phyloP scores from a whole-genome alignment of 805 yeast genomes.

The Lipomyces orientalis region DNA sequence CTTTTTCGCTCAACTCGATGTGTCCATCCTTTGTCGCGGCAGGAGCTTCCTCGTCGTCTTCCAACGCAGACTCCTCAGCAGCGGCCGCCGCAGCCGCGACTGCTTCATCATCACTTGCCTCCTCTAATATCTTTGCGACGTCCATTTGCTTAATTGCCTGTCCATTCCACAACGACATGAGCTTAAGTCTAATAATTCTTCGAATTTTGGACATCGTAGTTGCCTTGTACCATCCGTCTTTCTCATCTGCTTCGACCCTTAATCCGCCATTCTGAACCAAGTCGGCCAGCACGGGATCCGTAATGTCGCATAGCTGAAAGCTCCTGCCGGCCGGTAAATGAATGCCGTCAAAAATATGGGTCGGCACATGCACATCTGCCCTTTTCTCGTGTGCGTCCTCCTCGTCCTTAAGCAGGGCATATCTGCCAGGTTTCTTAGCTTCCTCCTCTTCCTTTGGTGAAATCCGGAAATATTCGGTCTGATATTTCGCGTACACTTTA shows the following conservation, averaged over 20 bases:
- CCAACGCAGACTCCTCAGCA: neutral
- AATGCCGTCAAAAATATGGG: slow-evolving; percentile 73
- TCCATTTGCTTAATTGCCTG: slow-evolving; percentile 26
- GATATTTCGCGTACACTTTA: slow-evolving; percentile 63
- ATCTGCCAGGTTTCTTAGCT: slow-evolving; percentile 19
- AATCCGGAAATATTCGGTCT: slow-evolving; percentile 82
- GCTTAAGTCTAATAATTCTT: slow-evolving; percentile 71
- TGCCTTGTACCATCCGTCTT: slow-evolving; percentile 81
- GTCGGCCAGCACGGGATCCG: slow-evolving; percentile 63
- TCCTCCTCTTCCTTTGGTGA: slow-evolving; percentile 37
- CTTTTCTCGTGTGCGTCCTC: slow-evolving; percentile 50
- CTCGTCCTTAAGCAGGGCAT: slow-evolving; percentile 44
- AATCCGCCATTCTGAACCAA: slow-evolving; percentile 52
- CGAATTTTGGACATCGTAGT: slow-evolving; percentile 68
- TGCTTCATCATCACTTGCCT: slow-evolving; percentile 26
- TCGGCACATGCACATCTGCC: slow-evolving; percentile 36
- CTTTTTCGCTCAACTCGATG: neutral
- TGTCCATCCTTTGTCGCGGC: neutral
- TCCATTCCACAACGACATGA: slow-evolving; percentile 54
- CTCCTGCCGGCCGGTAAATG: slow-evolving; percentile 70
- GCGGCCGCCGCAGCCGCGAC: slow-evolving; percentile 5
- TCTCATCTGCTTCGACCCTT: slow-evolving; percentile 56
- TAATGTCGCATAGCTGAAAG: slow-evolving; percentile 79
- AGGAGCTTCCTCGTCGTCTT: neutral
- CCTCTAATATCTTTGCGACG: slow-evolving; percentile 32